Evolutionary conservation across 352 stramenopile genomes (phyloP), one percentile per base, ranked within the genome.

Genomic region (Phytophthora palmivora): DNA sequence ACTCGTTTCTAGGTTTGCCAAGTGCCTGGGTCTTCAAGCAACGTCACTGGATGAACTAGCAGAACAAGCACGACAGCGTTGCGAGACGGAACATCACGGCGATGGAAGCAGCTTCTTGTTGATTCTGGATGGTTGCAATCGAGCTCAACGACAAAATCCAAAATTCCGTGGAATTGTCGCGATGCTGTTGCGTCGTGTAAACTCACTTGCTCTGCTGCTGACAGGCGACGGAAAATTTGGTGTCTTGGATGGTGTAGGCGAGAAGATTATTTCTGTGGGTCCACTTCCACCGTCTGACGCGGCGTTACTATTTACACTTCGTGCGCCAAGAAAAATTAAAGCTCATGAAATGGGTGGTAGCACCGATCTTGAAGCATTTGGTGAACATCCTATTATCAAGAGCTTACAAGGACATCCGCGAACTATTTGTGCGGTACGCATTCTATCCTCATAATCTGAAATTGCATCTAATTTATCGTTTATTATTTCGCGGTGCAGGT

Each of bases 301-400:
- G 0, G 86, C 86, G 2, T 60, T 94, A 26, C 48, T 94, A 8
- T 94, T 94, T 45, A 92, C 82, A 19, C 55, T 94, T 22, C 82
- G 86, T 7, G 85, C 85, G 1, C 86, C 86, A 14, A 79, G 86
- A 9, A 85, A 88, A 49, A 82, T 94, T 32, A 84, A 87, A 45
- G 67, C 79, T 2, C 83, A 94, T 43, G 83, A 94, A 57, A 94
- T 94, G 85, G 82, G 85, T 32, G 80, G 82, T 4, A 91, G 68
- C 22, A 58, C 81, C 0, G 83, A 91, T 22, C 67, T 94, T 11
- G 63, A 70, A 10, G 68, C 67, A 12, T 88, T 94, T 60, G 70
- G 79, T 3, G 73, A 88, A 19, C 78, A 91, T 41, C 74, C 81
- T 3, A 78, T 94, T 53, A 81, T 94, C 36, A 79, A 84, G 12